These are phyloP conservation scores for Beverwykella pulmonaria DNA, from an alignment of 495 filamentous ascomycete genomes.

Conservation along the genomic window DNA sequence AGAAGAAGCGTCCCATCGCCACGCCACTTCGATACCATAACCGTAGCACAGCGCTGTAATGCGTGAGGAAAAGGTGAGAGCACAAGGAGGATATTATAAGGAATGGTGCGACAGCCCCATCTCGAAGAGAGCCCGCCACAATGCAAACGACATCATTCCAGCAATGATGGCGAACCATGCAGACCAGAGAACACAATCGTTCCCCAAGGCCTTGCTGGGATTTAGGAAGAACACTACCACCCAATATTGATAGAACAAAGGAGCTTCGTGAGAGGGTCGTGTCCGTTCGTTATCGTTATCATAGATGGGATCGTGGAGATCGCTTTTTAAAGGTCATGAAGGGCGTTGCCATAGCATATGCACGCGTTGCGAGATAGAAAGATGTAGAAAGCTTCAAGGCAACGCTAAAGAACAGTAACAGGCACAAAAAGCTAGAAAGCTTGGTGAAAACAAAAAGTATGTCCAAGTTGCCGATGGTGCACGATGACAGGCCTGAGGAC, in stretches of 20 bases:
- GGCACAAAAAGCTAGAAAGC: too few species aligned
- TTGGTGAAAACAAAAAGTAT: too few species aligned
- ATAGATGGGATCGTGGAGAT: not conserved
- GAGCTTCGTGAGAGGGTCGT: not conserved
- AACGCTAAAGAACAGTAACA: too few species aligned
- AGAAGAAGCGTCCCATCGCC: not conserved
- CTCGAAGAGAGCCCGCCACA: too few species aligned
- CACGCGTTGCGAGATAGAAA: not conserved
- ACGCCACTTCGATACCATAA: not conserved
- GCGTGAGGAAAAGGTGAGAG: not conserved
- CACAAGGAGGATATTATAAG: not conserved
- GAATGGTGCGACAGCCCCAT: not conserved
- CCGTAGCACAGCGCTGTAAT: not conserved
- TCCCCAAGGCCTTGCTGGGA: not conserved
- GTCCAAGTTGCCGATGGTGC: too few species aligned
- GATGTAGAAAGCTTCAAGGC: not conserved
- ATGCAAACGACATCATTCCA: not conserved
- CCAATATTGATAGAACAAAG: not conserved
- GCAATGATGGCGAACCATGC: not conserved
- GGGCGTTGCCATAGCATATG: not conserved
- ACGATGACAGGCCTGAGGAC: too few species aligned
- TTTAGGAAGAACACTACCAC: not conserved
- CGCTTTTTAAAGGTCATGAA: not conserved
- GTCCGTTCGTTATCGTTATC: not conserved
- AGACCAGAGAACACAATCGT: not conserved